Base-by-base conservation (phyloP, 1,284 basidiomycete species). In the Neotropicomus parvogracilis region DNA sequence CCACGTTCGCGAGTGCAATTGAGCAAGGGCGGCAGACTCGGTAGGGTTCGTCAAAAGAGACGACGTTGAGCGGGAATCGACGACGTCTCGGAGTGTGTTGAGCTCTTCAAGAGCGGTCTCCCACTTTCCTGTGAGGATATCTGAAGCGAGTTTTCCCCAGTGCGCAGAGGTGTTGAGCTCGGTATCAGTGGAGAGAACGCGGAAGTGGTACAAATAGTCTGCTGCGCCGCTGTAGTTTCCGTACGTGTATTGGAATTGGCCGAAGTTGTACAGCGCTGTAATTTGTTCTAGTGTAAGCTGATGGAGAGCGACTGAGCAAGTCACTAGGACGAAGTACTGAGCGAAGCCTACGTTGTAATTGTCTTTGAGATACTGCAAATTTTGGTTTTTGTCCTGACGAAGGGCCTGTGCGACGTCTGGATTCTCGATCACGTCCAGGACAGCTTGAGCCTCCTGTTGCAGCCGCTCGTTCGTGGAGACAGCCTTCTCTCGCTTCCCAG, bases 121-220 rank as follows among this genome's bases (percentile, higher is more conserved):
- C 92, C 93, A 98, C 59, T 90, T 87, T 47, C 95, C 97, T 5
- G 87, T 87, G 42, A 99, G 83, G 63, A 97, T 97, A 69, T 98
- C 93, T 40, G 89, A 93, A 27, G 95, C 92, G 54, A 99, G 88
- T 72, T 98, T 97, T 33, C 95, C 95, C 97, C 95, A 99, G 71
- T 95, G 90, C 6, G 94, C 91, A 10, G 95, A 98, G 42, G 92
- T 85, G 70, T 89, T 93, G 61, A 95, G 85, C 49, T 94, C 88
- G 53, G 79, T 77, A 68, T 97, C 91, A 52, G 94, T 95, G 40
- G 95, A 97, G 53, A 99, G 86, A 40, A 98, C 88, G 53, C 95
- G 91, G 80, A 97, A 99, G 68, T 99, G 95, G 78, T 99, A 95
- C 47, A 99, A 82, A 73, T 97, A 98, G 70, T 97, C 94, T 45